phyloP scores from a whole-genome alignment of 2,329 filamentous ascomycete genomes.

The Bisporella sp. region DNA sequence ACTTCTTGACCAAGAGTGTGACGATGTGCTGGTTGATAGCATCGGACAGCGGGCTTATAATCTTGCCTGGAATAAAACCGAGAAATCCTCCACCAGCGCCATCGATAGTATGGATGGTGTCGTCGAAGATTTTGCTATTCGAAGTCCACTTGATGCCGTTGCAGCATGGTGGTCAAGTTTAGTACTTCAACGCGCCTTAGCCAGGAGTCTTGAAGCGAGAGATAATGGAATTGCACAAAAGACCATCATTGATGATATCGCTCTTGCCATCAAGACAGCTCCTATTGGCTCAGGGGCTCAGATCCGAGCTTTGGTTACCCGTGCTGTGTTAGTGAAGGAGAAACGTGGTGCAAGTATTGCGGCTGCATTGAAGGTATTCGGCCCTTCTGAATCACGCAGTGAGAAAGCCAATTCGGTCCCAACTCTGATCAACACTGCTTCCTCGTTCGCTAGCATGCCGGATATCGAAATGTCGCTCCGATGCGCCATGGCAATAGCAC shows the following conservation, averaged over 20 bases:
- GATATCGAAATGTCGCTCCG: conserved; percentile 51
- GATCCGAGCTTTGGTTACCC: conserved; percentile 51
- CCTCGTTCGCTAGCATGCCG: conserved; percentile 36
- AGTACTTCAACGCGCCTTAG: conserved; percentile 62
- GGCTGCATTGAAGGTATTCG: conserved; percentile 45
- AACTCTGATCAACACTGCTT: conserved; percentile 38
- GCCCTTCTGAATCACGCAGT: conserved; percentile 32
- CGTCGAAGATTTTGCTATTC: conserved; percentile 76
- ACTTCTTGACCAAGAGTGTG: conserved; percentile 72
- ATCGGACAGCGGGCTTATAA: conserved; percentile 85
- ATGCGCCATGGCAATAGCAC: conserved; percentile 54
- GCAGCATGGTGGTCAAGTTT: conserved; percentile 86
- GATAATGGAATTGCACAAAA: conserved; percentile 37
- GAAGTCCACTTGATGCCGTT: conserved; percentile 81
- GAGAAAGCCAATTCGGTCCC: conserved; percentile 21
- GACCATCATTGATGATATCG: conserved; percentile 44
- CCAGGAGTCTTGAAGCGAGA: conserved; percentile 50
- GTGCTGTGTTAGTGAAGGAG: conserved; percentile 48
- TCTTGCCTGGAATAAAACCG: conserved; percentile 80
- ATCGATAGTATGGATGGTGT: conserved; percentile 76
- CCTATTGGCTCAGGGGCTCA: conserved; percentile 72
- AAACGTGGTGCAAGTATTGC: conserved; percentile 50
- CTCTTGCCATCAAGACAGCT: conserved; percentile 64
- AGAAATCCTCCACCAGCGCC: conserved; percentile 52
- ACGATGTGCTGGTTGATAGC: conserved; percentile 69